Evolutionary conservation across 805 yeast genomes (phyloP).

Genomic region (Yamadazyma tumulicola): DNA sequence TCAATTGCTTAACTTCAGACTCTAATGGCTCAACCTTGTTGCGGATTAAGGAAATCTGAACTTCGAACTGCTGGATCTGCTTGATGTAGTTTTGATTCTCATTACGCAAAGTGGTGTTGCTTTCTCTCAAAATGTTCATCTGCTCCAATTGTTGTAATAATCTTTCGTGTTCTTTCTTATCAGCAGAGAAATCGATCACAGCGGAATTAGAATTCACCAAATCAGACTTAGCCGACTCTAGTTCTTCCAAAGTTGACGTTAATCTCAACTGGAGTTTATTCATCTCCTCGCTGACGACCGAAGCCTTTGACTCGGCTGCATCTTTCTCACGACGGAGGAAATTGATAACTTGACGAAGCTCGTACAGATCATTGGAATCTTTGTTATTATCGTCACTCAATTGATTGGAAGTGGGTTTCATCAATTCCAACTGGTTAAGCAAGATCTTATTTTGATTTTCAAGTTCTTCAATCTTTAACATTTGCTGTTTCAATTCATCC

Average conservation of each 20-base stretch:
- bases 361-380: constrained; percentile 14
- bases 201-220: constrained; percentile 25
- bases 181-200: constrained; percentile 21
- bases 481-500: constrained; percentile 39
- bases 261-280: constrained; percentile 50
- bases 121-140: constrained; percentile 61
- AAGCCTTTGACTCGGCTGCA: constrained; percentile 52
- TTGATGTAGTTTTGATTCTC: constrained; percentile 34
- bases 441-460: constrained; percentile 65
- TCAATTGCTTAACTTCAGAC: constrained; percentile 31
- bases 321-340: constrained; percentile 76
- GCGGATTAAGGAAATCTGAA: constrained; percentile 26
- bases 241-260: constrained; percentile 36
- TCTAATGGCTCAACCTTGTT: constrained; percentile 45
- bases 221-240: constrained; percentile 51
- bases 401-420: constrained; percentile 9
- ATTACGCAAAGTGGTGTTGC: constrained; percentile 59
- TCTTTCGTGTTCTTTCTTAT: constrained; percentile 41
- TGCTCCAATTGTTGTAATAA: constrained; percentile 55
- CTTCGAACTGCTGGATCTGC: constrained; percentile 35
- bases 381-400: constrained; percentile 1
- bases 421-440: constrained; percentile 60
- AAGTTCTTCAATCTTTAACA: constrained; percentile 50
- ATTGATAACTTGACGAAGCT: constrained; percentile 48
- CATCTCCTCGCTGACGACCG: constrained; percentile 45